A percentile compares a stretch with the other conserved stretches of the same genome.
These are phyloP conservation scores for Metschnikowia sp. DNA, from an alignment of 805 yeast genomes.

Conservation along the genomic window DNA sequence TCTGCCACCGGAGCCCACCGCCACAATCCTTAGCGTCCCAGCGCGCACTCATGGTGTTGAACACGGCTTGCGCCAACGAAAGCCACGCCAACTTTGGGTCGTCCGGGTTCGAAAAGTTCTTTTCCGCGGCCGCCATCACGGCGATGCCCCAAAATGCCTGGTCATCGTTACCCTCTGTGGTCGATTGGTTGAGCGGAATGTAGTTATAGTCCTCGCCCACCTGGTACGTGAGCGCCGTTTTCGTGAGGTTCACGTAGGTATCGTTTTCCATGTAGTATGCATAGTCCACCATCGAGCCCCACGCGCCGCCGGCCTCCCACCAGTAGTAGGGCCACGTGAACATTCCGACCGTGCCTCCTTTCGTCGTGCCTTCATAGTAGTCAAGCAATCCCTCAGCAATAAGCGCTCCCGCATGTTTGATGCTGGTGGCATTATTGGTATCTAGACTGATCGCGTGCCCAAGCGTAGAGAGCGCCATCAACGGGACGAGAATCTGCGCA, in stretches of 20 bases:
- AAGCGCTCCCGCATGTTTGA: conserved; percentile 54
- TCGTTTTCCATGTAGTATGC: conserved; percentile 67
- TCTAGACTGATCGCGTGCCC: conserved; percentile 30
- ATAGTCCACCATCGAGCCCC: conserved; percentile 83
- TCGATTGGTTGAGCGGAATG: conserved; percentile 82
- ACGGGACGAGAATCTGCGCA: not conserved
- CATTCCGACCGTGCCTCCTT: conserved; percentile 84
- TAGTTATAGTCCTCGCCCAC: conserved; percentile 64
- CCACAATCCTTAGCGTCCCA: conserved; percentile 77
- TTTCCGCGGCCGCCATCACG: conserved; percentile 88
- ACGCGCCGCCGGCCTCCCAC: conserved; percentile 99
- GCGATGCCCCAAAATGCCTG: conserved; percentile 97
- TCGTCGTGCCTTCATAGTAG: conserved; percentile 65
- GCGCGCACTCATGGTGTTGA: conserved; percentile 82
- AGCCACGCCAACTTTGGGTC: conserved; percentile 66
- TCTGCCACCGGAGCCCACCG: conserved; percentile 97
- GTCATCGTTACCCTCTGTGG: conserved; percentile 96
- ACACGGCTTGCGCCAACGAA: conserved; percentile 80
- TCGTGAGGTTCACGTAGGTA: conserved; percentile 57
- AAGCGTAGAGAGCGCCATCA: conserved; percentile 1
- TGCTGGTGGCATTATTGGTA: conserved; percentile 39
- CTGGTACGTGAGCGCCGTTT: conserved; percentile 67
- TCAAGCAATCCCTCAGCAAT: conserved; percentile 74
- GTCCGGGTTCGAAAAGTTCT: conserved; percentile 72
- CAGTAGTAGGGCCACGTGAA: conserved; percentile 89